Conservation (phyloP, 208 protist species). For the Hexamita inflata region DNA sequence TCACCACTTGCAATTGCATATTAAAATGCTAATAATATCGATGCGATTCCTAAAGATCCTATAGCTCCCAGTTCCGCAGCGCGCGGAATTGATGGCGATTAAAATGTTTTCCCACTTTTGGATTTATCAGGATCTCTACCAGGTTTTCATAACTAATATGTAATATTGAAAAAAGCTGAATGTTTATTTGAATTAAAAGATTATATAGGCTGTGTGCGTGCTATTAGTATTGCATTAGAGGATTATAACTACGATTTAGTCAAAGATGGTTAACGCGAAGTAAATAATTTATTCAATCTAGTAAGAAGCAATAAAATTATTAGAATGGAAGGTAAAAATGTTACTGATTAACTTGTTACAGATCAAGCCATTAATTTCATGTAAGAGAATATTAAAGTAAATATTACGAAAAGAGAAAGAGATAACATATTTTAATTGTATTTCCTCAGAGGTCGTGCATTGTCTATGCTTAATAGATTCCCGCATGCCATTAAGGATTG, state of each 20-base stretch:
- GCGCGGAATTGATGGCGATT: not conserved
- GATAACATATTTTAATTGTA: constrained; percentile 1
- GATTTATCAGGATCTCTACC: constrained; percentile 10
- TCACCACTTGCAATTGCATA: not conserved
- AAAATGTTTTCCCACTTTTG: constrained; percentile 3
- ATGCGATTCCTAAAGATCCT: constrained; percentile 22
- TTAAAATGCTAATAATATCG: not conserved
- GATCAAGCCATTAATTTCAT: no score
- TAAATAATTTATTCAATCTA: no score
- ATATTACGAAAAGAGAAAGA: not conserved
- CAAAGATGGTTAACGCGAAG: no score
- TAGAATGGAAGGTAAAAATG: no score
- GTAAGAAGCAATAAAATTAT: no score
- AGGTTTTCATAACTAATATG: not conserved
- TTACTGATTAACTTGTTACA: no score
- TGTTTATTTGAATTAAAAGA: constrained; percentile 15
- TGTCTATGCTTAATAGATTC: not conserved
- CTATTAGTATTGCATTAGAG: not conserved
- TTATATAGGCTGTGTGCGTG: constrained; percentile 25
- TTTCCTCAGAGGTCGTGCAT: constrained; percentile 9
- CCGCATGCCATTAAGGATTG: constrained; percentile 2
- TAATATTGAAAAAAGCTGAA: constrained; percentile 9
- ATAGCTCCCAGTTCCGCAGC: constrained; percentile 5
- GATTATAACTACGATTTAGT: no score
- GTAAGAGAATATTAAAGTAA: not conserved